Percentiles rank a stretch among this genome's conserved stretches.
Conservation (phyloP, 306 rosid species). For the Sesbania bispinosa region DNA sequence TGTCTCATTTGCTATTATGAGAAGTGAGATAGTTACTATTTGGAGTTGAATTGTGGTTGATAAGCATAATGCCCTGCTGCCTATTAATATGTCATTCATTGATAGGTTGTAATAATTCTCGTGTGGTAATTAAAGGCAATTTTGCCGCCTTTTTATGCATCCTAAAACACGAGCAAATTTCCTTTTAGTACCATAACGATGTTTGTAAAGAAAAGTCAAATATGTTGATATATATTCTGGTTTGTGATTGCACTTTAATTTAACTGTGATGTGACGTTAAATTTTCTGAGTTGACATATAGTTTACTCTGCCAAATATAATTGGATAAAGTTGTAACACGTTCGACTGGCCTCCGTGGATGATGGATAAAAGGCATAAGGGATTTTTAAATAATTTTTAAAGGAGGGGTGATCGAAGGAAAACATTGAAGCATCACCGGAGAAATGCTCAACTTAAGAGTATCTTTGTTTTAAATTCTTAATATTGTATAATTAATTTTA, state of each 20-base stretch:
- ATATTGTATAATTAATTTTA: no score
- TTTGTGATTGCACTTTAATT: conserved; percentile 34
- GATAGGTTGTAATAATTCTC: conserved; percentile 42
- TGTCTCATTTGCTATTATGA: no score
- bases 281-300: conserved; percentile 41
- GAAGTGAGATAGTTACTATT: conserved; percentile 27
- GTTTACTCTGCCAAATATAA: conserved; percentile 26
- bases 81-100: conserved; percentile 26
- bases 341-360: conserved; percentile 20
- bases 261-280: conserved; percentile 46
- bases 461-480: no score
- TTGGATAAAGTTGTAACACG: conserved; percentile 33
- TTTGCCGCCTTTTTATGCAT: conserved; percentile 44
- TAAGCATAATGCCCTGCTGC: conserved; percentile 27
- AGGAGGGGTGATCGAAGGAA: no score
- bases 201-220: conserved; percentile 56
- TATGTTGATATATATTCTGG: conserved; percentile 31
- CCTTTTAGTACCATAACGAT: conserved; percentile 56
- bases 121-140: conserved; percentile 40
- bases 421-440: no score
- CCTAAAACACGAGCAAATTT: conserved; percentile 48
- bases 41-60: conserved; percentile 38
- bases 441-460: no score
- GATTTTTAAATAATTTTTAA: no score
- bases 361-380: conserved; percentile 30